Evolutionary conservation across 2,329 filamentous ascomycete species (phyloP).

Genomic region (Coniochaeta hoffmannii): DNA sequence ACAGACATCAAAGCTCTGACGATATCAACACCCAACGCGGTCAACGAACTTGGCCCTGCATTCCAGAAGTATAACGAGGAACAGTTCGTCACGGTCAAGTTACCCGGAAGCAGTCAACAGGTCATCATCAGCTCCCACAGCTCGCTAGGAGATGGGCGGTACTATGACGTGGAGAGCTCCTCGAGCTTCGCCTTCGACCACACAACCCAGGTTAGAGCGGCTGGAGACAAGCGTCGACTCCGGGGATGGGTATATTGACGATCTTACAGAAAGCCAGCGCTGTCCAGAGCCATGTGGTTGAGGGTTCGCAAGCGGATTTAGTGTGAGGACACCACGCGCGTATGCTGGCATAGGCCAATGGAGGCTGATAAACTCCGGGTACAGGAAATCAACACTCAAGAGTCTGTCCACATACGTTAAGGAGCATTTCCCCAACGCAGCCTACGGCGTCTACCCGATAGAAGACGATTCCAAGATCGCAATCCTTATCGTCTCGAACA

Average conservation of each 20-base stretch:
- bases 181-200: constrained; percentile 90
- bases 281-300: constrained; percentile 70
- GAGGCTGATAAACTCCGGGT: neutral
- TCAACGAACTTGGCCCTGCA: constrained; percentile 69
- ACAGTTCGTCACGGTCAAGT: constrained; percentile 81
- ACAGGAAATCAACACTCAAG: constrained; percentile 77
- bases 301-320: constrained; percentile 69
- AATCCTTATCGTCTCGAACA: constrained; percentile 83
- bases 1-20: constrained; percentile 87
- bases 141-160: constrained; percentile 69
- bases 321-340: constrained; percentile 50
- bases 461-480: constrained; percentile 70
- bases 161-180: constrained; percentile 84
- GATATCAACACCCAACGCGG: constrained; percentile 56
- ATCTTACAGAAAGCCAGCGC: constrained; percentile 66
- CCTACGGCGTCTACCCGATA: constrained; percentile 76
- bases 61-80: constrained; percentile 96
- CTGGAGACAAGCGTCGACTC: neutral
- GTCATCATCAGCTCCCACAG: constrained; percentile 87
- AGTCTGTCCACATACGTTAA: constrained; percentile 65
- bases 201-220: constrained; percentile 54
- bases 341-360: neutral
- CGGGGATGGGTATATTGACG: constrained; percentile 2
- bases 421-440: constrained; percentile 82
- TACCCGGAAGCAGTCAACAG: constrained; percentile 76